Conservation (phyloP, 441 rosid genomes). For the Rhodomyrtus psidioides region DNA sequence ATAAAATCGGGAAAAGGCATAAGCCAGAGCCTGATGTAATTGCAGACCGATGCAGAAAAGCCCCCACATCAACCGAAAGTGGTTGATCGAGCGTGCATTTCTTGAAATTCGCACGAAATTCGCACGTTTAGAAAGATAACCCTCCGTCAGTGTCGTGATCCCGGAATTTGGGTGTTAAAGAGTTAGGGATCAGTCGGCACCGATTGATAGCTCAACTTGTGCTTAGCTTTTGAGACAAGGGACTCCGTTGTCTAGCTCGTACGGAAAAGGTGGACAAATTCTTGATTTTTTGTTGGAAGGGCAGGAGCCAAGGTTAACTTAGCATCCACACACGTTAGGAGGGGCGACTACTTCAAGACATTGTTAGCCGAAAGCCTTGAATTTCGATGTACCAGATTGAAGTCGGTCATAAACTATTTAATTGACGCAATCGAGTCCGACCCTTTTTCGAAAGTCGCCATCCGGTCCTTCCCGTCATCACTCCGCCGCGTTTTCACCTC, state of each 20-base stretch:
- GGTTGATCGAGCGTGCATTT: background rate
- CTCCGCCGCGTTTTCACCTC: background rate
- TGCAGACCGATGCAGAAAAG: background rate
- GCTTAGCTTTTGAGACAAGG: background rate
- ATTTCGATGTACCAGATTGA: background rate
- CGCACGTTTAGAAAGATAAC: background rate
- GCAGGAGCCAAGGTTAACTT: background rate
- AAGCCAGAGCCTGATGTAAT: background rate
- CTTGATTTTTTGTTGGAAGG: background rate
- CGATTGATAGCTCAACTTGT: background rate
- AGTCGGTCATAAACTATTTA: background rate
- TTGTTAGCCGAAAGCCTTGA: background rate
- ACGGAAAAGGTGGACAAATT: background rate
- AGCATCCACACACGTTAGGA: background rate
- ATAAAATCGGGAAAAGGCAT: background rate
- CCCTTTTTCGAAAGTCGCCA: background rate
- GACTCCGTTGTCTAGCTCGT: background rate
- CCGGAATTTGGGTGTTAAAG: background rate
- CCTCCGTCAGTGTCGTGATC: background rate
- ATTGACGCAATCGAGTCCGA: background rate
- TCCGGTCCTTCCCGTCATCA: background rate
- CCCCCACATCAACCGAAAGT: background rate
- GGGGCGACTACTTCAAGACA: background rate
- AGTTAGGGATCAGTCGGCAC: background rate
- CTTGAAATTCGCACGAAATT: too few relatives aligned